Base-by-base conservation (phyloP, 768 basidiomycete genomes). In the Macrolepiota dolichaula region DNA sequence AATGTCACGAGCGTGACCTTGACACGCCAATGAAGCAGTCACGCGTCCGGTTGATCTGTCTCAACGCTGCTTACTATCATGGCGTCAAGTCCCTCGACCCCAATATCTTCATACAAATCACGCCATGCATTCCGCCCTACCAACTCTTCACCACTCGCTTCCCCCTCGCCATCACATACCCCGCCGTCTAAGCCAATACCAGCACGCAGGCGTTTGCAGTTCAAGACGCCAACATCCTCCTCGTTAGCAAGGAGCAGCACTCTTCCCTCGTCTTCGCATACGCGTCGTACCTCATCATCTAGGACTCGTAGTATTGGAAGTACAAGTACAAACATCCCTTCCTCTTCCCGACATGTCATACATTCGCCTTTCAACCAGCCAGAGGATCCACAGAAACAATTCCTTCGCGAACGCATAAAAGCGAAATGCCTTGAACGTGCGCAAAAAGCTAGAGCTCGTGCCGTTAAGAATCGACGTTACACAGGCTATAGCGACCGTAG, bases 361-460 rank as follows among this genome's bases (percentile, higher is more conserved):
- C 25, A 62, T 51, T 37, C 51, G 52, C 52, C 64, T 12, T 60
- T 54, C 52, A 46, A 36, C 25, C 59, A 60, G 13, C 63, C 71
- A 1, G 80, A 80, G 56, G 79, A 83, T 17, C 74, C 85, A 0
- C 81, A 85, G 59, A 85, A 81, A 44, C 65, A 73, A 3, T 80
- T 90, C 51, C 69, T 91, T 51, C 73, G 85, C 27, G 85, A 86
- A 55, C 80, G 82, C 32, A 82, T 90, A 63, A 82, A 81, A 66
- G 81, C 81, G 3, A 79, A 82, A 53, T 89, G 87, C 69, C 67
- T 87, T 47, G 85, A 88, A 68, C 77, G 87, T 19, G 87, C 85
- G 0, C 75, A 77, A 36, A 81, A 80, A 63, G 84, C 83, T 22
- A 76, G 88, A 50, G 78, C 79, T 44, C 78, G 76, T 32, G 81